Conservation (phyloP, 1,284 basidiomycete genomes). For the Microbotryum silenes-acaulis region DNA sequence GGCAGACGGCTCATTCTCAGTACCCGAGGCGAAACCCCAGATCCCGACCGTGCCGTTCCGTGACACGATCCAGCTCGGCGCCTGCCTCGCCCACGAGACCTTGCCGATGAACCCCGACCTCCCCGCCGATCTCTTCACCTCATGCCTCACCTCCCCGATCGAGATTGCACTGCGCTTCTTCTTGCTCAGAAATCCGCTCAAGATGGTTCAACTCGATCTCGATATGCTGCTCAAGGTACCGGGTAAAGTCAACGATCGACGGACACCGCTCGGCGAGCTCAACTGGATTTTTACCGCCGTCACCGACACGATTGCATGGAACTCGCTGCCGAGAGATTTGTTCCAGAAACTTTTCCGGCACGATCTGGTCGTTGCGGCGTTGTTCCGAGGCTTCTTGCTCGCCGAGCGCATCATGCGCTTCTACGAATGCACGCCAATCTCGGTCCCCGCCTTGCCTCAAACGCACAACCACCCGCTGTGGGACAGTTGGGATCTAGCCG, state of each 20-base stretch:
- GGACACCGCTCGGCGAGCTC: slow-evolving; percentile 91
- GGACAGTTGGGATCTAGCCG: slow-evolving; percentile 95
- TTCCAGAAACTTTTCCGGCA: slow-evolving; percentile 93
- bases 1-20: slow-evolving; percentile 19
- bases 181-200: slow-evolving; percentile 74
- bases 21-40: slow-evolving; percentile 42
- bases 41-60: slow-evolving; percentile 56
- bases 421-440: slow-evolving; percentile 94
- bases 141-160: slow-evolving; percentile 94
- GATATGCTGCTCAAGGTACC: slow-evolving; percentile 95
- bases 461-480: slow-evolving; percentile 94
- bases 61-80: slow-evolving; percentile 90
- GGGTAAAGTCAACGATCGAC: slow-evolving; percentile 89
- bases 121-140: slow-evolving; percentile 94
- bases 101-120: slow-evolving; percentile 93
- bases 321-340: slow-evolving; percentile 83
- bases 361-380: slow-evolving; percentile 87
- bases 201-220: slow-evolving; percentile 47
- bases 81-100: slow-evolving; percentile 83
- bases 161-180: slow-evolving; percentile 95
- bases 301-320: slow-evolving; percentile 99
- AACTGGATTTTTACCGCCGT: slow-evolving; percentile 99
- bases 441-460: slow-evolving; percentile 79
- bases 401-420: slow-evolving; percentile 98
- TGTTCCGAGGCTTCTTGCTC: slow-evolving; percentile 93